These are phyloP conservation scores for Kalaharituber pfeilii DNA, from an alignment of 2,329 filamentous ascomycete genomes.

Conservation along the genomic window DNA sequence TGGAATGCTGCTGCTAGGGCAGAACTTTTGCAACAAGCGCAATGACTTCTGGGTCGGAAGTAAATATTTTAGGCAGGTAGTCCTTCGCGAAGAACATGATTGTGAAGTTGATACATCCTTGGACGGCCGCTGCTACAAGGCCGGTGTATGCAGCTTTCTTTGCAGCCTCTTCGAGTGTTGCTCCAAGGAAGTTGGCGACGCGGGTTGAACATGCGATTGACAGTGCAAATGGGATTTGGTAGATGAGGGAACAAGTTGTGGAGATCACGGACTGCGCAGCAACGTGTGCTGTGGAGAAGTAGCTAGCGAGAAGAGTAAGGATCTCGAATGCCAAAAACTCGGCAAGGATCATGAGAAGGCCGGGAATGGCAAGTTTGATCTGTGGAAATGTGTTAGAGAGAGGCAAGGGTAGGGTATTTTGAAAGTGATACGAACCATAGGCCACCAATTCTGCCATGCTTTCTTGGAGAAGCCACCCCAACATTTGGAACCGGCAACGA, in stretches of 20 bases:
- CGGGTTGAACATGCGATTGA: constrained; percentile 77
- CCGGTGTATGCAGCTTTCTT: constrained; percentile 44
- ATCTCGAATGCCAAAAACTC: constrained; percentile 83
- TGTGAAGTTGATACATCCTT: constrained; percentile 65
- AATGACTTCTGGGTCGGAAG: constrained; percentile 53
- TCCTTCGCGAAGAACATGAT: constrained; percentile 51
- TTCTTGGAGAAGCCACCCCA: constrained; percentile 63
- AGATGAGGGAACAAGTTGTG: constrained; percentile 62
- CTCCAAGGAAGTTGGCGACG: constrained; percentile 81
- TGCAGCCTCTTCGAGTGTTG: constrained; percentile 62
- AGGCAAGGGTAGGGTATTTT: background rate
- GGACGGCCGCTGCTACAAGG: constrained; percentile 45
- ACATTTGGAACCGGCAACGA: constrained; percentile 54
- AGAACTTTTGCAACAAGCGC: constrained; percentile 49
- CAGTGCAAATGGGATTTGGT: constrained; percentile 82
- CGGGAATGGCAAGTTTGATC: constrained; percentile 73
- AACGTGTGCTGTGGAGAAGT: constrained; percentile 39
- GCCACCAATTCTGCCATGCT: constrained; percentile 52
- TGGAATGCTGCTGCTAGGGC: constrained; percentile 79
- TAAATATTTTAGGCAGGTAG: constrained; percentile 61
- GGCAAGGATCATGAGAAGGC: constrained; percentile 83
- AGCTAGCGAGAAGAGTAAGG: constrained; percentile 32
- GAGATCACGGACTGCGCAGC: constrained; percentile 77
- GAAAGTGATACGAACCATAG: constrained; percentile 20
- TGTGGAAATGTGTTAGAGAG: constrained; percentile 1